Base-by-base conservation (phyloP, 805 yeast genomes). In the Grigorovia transvaalensis region DNA sequence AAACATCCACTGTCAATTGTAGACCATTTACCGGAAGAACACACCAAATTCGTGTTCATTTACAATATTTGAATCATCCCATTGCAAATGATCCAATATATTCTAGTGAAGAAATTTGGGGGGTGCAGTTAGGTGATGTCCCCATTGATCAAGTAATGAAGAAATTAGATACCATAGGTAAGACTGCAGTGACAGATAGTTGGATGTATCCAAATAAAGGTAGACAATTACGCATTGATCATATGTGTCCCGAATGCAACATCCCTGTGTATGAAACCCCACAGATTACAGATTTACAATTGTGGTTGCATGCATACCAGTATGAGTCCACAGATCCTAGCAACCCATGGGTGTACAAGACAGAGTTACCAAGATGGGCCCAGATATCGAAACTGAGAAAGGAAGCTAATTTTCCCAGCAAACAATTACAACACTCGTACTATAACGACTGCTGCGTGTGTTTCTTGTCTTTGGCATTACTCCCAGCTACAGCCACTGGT, bases 51-150 rank as follows among this genome's bases (percentile, higher is more conserved):
- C 73, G 99, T 54, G 96, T 93, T 0, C 99, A 93, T 70, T 69
- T 93, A 52, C 96, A 90, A 67, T 84, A 75, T 57, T 59, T 93
- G n/a, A 97, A 97, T 0, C 77, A 73, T 62, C 96, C 98, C 0
- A 91, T 91, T 46, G 88, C 86, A 2, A 90, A 91, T 64, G 99
- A 91, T 66, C 97, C 97, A 0, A 74, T 90, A 1, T 91, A 89
- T 62, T 84, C 96, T 1, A 87, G 86, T 59, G 78, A 75, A 15
- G 66, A 68, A 17, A 82, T 88, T 0, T 93, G 97, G 96, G 98
- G 98, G 0, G 69, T 75, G 0, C 57, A 64, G 0, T 66, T 93
- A 46, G 98, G 97, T 3, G 78, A 76, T 55, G 79, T 77, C 0
- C 78, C 81, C 53, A 73, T 73, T 43, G 73, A 68, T 0, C 71